Evolutionary conservation across 441 rosid species (phyloP).

Genomic region (Erodium chrysanthum): DNA sequence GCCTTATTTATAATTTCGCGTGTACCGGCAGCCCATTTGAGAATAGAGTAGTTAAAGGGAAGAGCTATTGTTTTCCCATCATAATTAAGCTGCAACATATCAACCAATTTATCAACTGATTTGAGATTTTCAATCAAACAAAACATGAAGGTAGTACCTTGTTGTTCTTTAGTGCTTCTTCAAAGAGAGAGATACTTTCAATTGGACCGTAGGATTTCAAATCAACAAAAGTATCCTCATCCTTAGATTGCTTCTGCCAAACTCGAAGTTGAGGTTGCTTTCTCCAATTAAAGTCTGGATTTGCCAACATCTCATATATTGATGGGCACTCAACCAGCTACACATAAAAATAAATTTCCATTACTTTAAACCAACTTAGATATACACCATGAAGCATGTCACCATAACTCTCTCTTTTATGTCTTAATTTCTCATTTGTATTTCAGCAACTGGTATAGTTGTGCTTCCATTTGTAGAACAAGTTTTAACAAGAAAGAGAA

Average conservation of each 20-base stretch:
- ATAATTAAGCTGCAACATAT: conserved; percentile 43
- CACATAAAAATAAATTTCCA: conserved; percentile 9
- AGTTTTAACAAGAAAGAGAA: neutral
- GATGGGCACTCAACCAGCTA: conserved; percentile 86
- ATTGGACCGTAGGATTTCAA: conserved; percentile 49
- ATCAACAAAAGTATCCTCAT: conserved; percentile 32
- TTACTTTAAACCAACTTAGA: neutral
- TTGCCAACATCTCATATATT: conserved; percentile 77
- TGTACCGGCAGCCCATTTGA: conserved; percentile 61
- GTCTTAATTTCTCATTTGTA: too few relatives aligned
- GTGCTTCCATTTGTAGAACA: too few relatives aligned
- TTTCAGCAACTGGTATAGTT: too few relatives aligned
- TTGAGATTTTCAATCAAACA: neutral
- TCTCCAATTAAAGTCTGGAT: conserved; percentile 64
- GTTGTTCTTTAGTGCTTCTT: conserved; percentile 63
- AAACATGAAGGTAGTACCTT: conserved; percentile 36
- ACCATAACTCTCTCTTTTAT: neutral
- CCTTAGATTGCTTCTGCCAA: conserved; percentile 34
- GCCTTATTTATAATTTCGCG: conserved; percentile 43
- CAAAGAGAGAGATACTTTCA: conserved; percentile 45
- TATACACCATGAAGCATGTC: neutral
- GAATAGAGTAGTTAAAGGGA: conserved; percentile 65
- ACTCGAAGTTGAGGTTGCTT: conserved; percentile 58
- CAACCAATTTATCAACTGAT: neutral
- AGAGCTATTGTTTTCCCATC: conserved; percentile 49